Conservation (phyloP, 257 asterid species). For the Gentiana macrophylla region DNA sequence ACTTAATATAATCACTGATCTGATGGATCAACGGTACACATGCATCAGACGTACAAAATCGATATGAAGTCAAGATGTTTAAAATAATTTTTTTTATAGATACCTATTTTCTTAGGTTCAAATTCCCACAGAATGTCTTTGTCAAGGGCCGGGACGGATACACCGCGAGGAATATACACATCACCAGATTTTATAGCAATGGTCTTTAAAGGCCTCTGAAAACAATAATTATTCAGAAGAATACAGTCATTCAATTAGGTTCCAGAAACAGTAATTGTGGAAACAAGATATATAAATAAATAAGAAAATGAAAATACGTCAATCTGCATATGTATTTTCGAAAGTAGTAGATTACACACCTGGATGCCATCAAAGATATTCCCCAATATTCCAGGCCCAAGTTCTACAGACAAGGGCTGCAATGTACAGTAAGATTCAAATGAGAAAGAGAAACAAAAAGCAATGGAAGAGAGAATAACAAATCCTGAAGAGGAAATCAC, state of each 20-base stretch:
- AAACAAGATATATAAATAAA: not conserved
- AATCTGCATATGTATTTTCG: no score
- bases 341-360: slow-evolving; percentile 24
- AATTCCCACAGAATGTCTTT: slow-evolving; percentile 95
- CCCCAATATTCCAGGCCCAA: slow-evolving; percentile 97
- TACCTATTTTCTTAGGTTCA: slow-evolving; percentile 87
- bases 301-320: not conserved
- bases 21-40: not conserved
- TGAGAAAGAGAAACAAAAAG: not conserved
- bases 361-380: slow-evolving; percentile 96
- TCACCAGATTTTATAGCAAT: slow-evolving; percentile 93
- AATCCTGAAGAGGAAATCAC: not conserved
- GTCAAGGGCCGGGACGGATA: slow-evolving; percentile 96
- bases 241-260: not conserved
- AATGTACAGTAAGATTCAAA: slow-evolving; percentile 4
- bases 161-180: slow-evolving; percentile 99
- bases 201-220: slow-evolving; percentile 97
- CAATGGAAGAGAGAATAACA: no score
- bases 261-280: not conserved
- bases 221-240: slow-evolving; percentile 7
- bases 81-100: slow-evolving; percentile 2
- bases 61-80: not conserved
- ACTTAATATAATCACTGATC: slow-evolving; percentile 3
- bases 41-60: not conserved
- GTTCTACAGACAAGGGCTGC: slow-evolving; percentile 93